Evolutionary conservation across 1,139 yeast species (phyloP).

Genomic region (Torulaspora pretoriensis): DNA sequence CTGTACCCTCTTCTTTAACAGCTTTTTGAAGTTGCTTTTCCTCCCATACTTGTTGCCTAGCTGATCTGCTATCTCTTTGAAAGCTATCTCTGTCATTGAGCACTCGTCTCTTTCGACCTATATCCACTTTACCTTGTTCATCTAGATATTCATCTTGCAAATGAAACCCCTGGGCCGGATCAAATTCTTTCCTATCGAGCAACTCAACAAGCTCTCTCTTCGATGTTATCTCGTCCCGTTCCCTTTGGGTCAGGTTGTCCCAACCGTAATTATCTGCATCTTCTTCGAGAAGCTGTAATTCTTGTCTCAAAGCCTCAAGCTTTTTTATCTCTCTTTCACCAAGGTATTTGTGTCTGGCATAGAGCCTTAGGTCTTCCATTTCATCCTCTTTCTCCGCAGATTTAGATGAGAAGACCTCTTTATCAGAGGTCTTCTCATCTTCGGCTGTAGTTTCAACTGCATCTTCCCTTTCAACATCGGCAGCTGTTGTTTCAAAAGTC

Average conservation of each 20-base stretch:
- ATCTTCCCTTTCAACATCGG: slow-evolving; percentile 11
- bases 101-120: slow-evolving; percentile 44
- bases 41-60: slow-evolving; percentile 31
- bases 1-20: slow-evolving; percentile 35
- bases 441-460: slow-evolving; percentile 6
- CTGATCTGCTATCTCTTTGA: slow-evolving; percentile 6
- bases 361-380: slow-evolving; percentile 38
- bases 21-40: slow-evolving; percentile 32
- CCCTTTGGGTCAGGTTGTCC: slow-evolving; percentile 45
- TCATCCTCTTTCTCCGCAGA: slow-evolving; percentile 19
- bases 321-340: slow-evolving; percentile 47
- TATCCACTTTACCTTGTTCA: slow-evolving; percentile 49
- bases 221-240: slow-evolving; percentile 48
- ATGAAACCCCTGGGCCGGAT: slow-evolving; percentile 43
- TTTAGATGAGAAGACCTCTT: slow-evolving; percentile 15
- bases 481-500: slow-evolving; percentile 24
- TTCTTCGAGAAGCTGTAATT: slow-evolving; percentile 47
- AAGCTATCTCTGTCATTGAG: slow-evolving; percentile 13
- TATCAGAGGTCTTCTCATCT: slow-evolving; percentile 6
- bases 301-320: slow-evolving; percentile 43
- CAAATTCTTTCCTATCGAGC: slow-evolving; percentile 41
- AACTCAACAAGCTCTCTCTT: slow-evolving; percentile 46
- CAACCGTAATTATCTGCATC: slow-evolving; percentile 48
- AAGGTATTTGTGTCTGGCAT: slow-evolving; percentile 49
- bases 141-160: slow-evolving; percentile 56